Base-by-base conservation (phyloP, 768 basidiomycete genomes). In the Cubamyces sp. region DNA sequence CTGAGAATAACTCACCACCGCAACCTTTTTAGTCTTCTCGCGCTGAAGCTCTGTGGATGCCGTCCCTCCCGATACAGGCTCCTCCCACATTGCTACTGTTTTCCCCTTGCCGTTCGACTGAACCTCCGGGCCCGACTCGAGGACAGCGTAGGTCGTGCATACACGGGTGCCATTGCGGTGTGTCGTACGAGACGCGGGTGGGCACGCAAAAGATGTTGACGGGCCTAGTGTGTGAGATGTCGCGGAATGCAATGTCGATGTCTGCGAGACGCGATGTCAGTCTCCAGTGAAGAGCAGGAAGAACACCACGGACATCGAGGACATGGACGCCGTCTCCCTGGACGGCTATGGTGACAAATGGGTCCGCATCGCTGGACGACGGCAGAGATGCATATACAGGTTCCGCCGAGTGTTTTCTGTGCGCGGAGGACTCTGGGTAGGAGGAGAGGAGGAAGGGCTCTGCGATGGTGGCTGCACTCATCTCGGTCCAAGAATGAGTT, bases 241-340 rank as follows among this genome's bases (percentile, higher is more conserved):
- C 1, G 87, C 78, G 1, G 90, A 81, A 64, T 90, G 88, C 3
- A 88, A 76, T 43, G 82, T 83, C 30, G 84, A 80, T 23, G 87
- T 77, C 89, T 91, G 64, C n/a, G 9, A 11, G 28, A 8, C 54
- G 28, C 25, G 14, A 39, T 18, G 39, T 45, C 11, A 43, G 9
- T 56, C 0, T 26, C 47, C 40, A 28, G 8, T 14, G 3, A 53
- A 53, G 43, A 3, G 6, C 3, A 11, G 23, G 1, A 55, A 28
- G 37, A 19, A 5, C 25, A 7, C 34, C 19, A 78, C 82, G 68
- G 69, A 92, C 91, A 71, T 92, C 87, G 60, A 90, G 73, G 47
- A 93, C 71, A 74, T 92, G 90, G 41, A 92, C 76, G 30, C 91
- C 91, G 58, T 93, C 90, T 64, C 81, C 82, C 62, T 91, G 89